Base-by-base conservation (phyloP, 208 protist species). In the Acanthamoeba lugdunensis region DNA sequence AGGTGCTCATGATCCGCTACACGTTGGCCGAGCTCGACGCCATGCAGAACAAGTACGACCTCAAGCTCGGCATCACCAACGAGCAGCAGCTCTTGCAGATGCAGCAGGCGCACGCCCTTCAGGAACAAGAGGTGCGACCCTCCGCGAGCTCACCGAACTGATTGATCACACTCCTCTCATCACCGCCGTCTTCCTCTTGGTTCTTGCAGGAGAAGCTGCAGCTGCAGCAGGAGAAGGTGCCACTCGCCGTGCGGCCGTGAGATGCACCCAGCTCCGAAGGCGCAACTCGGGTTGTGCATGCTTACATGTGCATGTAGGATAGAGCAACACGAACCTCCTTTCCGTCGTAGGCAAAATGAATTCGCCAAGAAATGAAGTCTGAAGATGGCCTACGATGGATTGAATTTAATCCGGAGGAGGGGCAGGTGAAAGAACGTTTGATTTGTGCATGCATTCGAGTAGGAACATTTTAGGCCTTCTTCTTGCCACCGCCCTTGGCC, bases 1-100 rank as follows among this genome's bases (percentile, higher is more conserved):
- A 84, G 48, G 77, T 84, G 45, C 77, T 84, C 77, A 58, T 84
- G 77, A 84, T 84, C 33, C 77, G 77, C 45, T 84, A 84, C n/a
- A 84, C 77, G 45, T 21, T 84, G 77, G 45, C 77, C 45, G 77
- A 84, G 48, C 77, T 84, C 37, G 77, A 84, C 45, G 77, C 77
- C 77, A 84, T 84, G 77, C 45, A 58, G 45, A 58, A 18, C 77
- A 25, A n/a, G 23, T 84, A 84, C 77, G 77, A 84, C n/a, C 41
- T 16, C 4, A 84, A 84, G 77, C 77, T 84, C 0, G 77, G 77
- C 77, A 84, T 84, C 77, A 84, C 33, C 7, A 84, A 23, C 33
- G 77, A 84, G 48, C 77, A 84, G 45, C 77, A 84, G 77, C 77
- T 84, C 25, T 23, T 84, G 16, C 77, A 58, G 77, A 84, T 84